phyloP scores from a whole-genome alignment of 345 rosid genomes.

The Brassica rapa region DNA sequence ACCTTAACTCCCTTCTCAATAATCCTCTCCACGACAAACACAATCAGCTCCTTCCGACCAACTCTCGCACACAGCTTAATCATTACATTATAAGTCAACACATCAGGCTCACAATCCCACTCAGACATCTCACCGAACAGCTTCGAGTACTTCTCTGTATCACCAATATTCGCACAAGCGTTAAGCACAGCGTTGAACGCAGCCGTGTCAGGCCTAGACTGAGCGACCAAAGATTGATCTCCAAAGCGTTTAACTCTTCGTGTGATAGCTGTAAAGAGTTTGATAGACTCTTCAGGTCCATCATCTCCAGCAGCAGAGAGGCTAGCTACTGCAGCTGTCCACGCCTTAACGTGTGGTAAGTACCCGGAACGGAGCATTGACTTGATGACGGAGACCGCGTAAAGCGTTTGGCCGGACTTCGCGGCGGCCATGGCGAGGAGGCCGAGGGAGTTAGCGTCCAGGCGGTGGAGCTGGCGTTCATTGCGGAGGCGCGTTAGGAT shows the following conservation, averaged over 20 bases:
- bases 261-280: slow-evolving; percentile 55
- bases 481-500: slow-evolving; percentile 91
- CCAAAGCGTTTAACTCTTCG: slow-evolving; percentile 53
- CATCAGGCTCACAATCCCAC: slow-evolving; percentile 68
- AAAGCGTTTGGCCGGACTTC: slow-evolving; percentile 67
- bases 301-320: slow-evolving; percentile 68
- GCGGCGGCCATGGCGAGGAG: slow-evolving; percentile 83
- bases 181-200: slow-evolving; percentile 80
- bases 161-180: slow-evolving; percentile 85
- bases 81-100: slow-evolving; percentile 73
- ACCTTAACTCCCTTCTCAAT: slow-evolving; percentile 54
- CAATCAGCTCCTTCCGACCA: slow-evolving; percentile 69
- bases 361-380: slow-evolving; percentile 94
- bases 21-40: slow-evolving; percentile 73
- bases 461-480: slow-evolving; percentile 83
- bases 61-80: slow-evolving; percentile 82
- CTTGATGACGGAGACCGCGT: slow-evolving; percentile 70
- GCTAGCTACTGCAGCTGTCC: slow-evolving; percentile 80
- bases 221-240: slow-evolving; percentile 52
- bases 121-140: slow-evolving; percentile 73
- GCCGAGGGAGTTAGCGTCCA: slow-evolving; percentile 89
- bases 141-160: slow-evolving; percentile 54
- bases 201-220: slow-evolving; percentile 77
- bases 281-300: slow-evolving; percentile 64
- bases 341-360: slow-evolving; percentile 88